Percentiles rank a stretch among this genome's conserved stretches.
Evolutionary conservation across 1,139 yeast genomes (phyloP).

Genomic region (Suhomyces kunorum): DNA sequence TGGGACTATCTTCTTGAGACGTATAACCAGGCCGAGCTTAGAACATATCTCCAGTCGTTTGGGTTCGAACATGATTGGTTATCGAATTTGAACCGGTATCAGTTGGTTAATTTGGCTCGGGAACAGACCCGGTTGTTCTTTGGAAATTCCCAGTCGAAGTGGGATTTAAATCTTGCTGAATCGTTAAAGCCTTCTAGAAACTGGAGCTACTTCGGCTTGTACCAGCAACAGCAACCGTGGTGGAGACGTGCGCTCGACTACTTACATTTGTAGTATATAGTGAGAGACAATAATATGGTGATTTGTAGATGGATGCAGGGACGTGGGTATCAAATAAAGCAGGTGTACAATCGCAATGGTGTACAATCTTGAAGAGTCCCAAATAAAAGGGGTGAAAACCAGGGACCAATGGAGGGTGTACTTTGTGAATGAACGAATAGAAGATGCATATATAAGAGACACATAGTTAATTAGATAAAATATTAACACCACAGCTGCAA

Average conservation of each 20-base stretch:
- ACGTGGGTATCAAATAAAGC: too few relatives aligned
- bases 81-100: slow-evolving; percentile 41
- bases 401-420: too few relatives aligned
- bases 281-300: too few relatives aligned
- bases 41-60: slow-evolving; percentile 51
- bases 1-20: slow-evolving; percentile 24
- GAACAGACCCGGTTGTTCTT: slow-evolving; percentile 31
- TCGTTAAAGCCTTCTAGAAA: slow-evolving; percentile 21
- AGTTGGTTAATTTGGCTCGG: slow-evolving; percentile 49
- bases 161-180: slow-evolving; percentile 30
- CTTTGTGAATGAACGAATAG: too few relatives aligned
- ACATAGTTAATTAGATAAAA: too few relatives aligned
- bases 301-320: too few relatives aligned
- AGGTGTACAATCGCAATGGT: too few relatives aligned
- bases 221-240: neutral
- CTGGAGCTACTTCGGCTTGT: neutral
- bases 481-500: too few relatives aligned
- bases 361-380: too few relatives aligned
- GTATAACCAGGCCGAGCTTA: slow-evolving; percentile 58
- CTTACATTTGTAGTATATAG: slow-evolving; percentile 2
- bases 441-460: too few relatives aligned
- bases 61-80: slow-evolving; percentile 44
- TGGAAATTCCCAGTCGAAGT: slow-evolving; percentile 21
- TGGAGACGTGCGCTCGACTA: slow-evolving; percentile 2
- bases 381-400: too few relatives aligned